Evolutionary conservation across 2,329 filamentous ascomycete species (phyloP), one percentile per base, ranked within the genome.

Genomic region (Aureobasidium sp.): DNA sequence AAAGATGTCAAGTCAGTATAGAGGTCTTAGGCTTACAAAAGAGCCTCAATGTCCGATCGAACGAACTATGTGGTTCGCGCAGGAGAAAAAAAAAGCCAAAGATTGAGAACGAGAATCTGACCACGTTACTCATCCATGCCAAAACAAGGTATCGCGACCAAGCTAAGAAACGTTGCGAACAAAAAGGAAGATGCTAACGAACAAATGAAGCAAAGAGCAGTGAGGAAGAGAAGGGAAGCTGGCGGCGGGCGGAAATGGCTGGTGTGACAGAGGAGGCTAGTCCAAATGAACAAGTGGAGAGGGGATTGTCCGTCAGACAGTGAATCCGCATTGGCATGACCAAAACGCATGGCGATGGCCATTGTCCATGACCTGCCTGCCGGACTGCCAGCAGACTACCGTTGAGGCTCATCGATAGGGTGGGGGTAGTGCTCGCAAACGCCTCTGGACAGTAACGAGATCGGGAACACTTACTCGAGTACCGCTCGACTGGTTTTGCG

Each of bases 211-310:
- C n/a, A 49, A 10, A 34, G 27, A 16, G 16, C 8, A 27, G 11
- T 36, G 39, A 32, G 21, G 25, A 49, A 59, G 30, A 25, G 32
- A 48, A 59, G 30, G 10, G 27, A 41, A 39, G 36, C 36, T 32
- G 14, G 44, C 36, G 21, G 45, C 57, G 57, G 3, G 27, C 45
- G 45, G 45, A 27, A 41, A 50, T 41, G 57, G n/a, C 36, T 50
- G 44, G 36, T 59, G 57, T 41, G 45, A 59, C 45, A 21, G 27
- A 44, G 44, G 27, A 36, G 42, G 54, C 54, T 58, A 48, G 54
- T 27, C 9, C 42, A 29, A 59, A 49, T 32, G 44, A 39, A 48
- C 44, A 59, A 50, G 57, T 50, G 57, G 57, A 59, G 45, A 59
- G 45, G 34, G 55, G 32, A 8, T 41, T 16, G 44, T 49, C 30